phyloP scores from a whole-genome alignment of 2,329 filamentous ascomycete species.

The Alternaria consortialis region DNA sequence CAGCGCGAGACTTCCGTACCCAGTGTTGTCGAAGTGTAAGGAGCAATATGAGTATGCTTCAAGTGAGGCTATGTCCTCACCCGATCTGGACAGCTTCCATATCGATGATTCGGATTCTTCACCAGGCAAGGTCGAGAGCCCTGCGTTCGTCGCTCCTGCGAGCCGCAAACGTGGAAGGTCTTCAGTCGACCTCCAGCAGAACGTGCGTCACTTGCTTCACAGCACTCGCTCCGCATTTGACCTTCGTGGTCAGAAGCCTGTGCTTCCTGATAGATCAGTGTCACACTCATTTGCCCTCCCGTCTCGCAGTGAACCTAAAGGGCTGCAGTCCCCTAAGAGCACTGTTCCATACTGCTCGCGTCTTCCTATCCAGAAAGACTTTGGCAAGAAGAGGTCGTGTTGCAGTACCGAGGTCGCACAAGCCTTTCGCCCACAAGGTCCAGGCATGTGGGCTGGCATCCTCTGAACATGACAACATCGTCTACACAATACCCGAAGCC shows the following conservation, averaged over 20 bases:
- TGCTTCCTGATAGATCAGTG: slow-evolving; percentile 49
- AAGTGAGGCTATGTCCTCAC: slow-evolving; percentile 51
- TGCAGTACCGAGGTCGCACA: slow-evolving; percentile 68
- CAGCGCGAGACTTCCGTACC: slow-evolving; percentile 57
- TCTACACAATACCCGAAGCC: slow-evolving; percentile 17
- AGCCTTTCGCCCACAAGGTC: slow-evolving; percentile 62
- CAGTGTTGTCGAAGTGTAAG: slow-evolving; percentile 49
- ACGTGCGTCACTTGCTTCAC: slow-evolving; percentile 70
- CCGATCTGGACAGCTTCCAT: slow-evolving; percentile 60
- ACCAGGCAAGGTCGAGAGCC: slow-evolving; percentile 40
- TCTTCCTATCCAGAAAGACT: slow-evolving; percentile 57
- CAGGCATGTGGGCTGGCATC: slow-evolving; percentile 74
- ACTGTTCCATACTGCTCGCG: slow-evolving; percentile 52
- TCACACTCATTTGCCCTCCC: slow-evolving; percentile 45
- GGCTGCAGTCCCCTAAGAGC: slow-evolving; percentile 52
- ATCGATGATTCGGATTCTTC: slow-evolving; percentile 53
- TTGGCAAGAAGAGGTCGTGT: slow-evolving; percentile 71
- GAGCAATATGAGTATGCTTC: slow-evolving; percentile 46
- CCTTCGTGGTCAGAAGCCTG: slow-evolving; percentile 43
- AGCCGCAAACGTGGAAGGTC: slow-evolving; percentile 68
- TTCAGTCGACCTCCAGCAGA: slow-evolving; percentile 71
- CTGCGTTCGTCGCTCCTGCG: slow-evolving; percentile 28
- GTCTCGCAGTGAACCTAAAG: slow-evolving; percentile 43
- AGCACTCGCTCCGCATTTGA: slow-evolving; percentile 51
- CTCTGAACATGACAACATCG: slow-evolving; percentile 48